These are phyloP conservation scores for Colletotrichum sp. DNA, from an alignment of 2,329 filamentous ascomycete genomes.

Conservation along the genomic window DNA sequence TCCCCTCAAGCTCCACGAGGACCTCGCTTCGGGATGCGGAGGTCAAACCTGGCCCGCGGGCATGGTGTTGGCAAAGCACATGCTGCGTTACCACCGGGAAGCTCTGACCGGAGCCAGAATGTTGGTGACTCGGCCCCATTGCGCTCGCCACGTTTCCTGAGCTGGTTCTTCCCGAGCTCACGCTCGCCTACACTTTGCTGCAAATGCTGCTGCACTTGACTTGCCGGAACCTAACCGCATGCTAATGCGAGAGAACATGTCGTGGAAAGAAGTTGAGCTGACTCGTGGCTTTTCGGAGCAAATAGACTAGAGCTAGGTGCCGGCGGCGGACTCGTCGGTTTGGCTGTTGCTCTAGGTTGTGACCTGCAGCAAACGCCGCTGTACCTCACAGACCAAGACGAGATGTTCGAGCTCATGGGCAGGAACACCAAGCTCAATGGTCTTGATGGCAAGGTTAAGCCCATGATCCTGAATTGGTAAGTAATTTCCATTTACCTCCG, in stretches of 20 bases:
- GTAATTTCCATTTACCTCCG: constrained; percentile 30
- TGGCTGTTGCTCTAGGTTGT: constrained; percentile 60
- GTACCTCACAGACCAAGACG: constrained; percentile 83
- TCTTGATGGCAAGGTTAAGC: constrained; percentile 65
- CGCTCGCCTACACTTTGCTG: not conserved
- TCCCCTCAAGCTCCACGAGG: constrained; percentile 80
- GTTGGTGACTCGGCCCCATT: constrained; percentile 54
- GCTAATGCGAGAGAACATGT: not conserved
- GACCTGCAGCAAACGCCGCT: constrained; percentile 56
- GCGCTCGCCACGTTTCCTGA: not conserved
- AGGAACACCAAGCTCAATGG: constrained; percentile 85
- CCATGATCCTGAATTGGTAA: constrained; percentile 82
- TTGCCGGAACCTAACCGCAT: not conserved
- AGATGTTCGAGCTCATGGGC: constrained; percentile 86
- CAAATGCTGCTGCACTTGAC: not conserved
- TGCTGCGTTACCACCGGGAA: constrained; percentile 75
- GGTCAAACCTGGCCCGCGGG: constrained; percentile 95
- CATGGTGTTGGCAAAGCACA: constrained; percentile 84
- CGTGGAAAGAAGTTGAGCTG: not conserved
- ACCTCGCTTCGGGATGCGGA: constrained; percentile 86
- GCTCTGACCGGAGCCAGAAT: constrained; percentile 71
- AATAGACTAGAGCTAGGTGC: constrained; percentile 87
- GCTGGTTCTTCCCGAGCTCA: not conserved
- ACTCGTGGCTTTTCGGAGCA: constrained; percentile 7
- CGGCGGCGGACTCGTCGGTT: constrained; percentile 84